Evolutionary conservation across 1,284 basidiomycete genomes (phyloP).

Genomic region (Flammula alnicola): DNA sequence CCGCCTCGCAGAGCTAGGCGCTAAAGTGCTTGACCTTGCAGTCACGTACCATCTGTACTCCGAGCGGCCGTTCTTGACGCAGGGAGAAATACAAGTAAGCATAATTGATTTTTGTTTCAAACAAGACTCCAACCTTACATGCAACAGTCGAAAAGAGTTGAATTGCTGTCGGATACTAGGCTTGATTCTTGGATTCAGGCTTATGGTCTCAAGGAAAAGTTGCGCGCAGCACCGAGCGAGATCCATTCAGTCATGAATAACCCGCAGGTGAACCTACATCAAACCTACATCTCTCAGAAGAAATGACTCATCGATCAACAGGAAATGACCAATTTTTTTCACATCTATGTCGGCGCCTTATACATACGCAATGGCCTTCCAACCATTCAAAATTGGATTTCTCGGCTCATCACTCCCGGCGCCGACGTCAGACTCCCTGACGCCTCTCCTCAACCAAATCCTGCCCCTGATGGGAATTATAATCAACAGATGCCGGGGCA

Average conservation of each 20-base stretch:
- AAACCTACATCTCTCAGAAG: background rate
- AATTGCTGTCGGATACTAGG: constrained; percentile 33
- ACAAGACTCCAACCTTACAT: constrained; percentile 4
- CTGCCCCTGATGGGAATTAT: background rate
- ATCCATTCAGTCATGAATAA: constrained; percentile 34
- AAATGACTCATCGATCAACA: constrained; percentile 27
- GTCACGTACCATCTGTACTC: constrained; percentile 49
- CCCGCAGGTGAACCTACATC: constrained; percentile 33
- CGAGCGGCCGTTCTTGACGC: constrained; percentile 43
- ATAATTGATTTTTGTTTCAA: background rate
- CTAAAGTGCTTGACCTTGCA: constrained; percentile 45
- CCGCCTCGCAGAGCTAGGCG: constrained; percentile 54
- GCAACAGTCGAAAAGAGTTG: constrained; percentile 32
- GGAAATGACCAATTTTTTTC: constrained; percentile 53
- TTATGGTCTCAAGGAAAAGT: constrained; percentile 47
- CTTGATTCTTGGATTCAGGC: constrained; percentile 45
- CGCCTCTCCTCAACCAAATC: constrained; percentile 16
- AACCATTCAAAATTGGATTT: constrained; percentile 51
- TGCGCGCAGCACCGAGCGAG: constrained; percentile 39
- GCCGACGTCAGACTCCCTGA: constrained; percentile 24
- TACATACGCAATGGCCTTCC: constrained; percentile 48
- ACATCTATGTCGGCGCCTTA: constrained; percentile 57
- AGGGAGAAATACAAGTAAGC: constrained; percentile 46
- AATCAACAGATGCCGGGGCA: constrained; percentile 3
- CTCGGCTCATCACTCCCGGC: constrained; percentile 49